Evolutionary conservation across 192 early-diverging fungal genomes (phyloP), one percentile per base, ranked within the genome.

Genomic region (Podila epicladia): DNA sequence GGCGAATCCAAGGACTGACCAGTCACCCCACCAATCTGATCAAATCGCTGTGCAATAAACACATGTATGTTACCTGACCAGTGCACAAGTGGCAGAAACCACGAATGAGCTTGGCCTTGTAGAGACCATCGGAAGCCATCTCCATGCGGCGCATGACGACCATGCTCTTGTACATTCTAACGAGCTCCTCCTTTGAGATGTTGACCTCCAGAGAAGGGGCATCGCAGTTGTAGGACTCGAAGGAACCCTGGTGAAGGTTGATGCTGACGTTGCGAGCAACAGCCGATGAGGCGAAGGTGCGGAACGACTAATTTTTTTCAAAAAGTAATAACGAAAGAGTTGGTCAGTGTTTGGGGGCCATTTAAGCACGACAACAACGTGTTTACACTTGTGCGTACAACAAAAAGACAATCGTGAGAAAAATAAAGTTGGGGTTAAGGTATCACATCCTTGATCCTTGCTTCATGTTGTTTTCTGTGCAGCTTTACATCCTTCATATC

Each of bases 41-140:
- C 41, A 45, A 45, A 12, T 15, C 4, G 13, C 13, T 29, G 41
- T 45, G 35, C 41, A 45, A 13, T 9, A 41, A 12, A 7, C 4
- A 35, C 33, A 49, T 71, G 2, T 50, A 61, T 32, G 45, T 84
- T 85, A 94, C 94, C 89, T 99, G 96, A 64, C 96, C 96, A 68
- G 92, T 99, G 82, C 96, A 97, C 89, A 99, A 87, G 85, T 99
- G 97, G 87, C 97, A 98, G 93, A 99, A 99, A 67, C 97, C 97
- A 64, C 97, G 93, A 76, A 99, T 98, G 85, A 95, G 85, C 87
- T 97, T 98, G 71, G 91, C 90, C 89, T 99, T 99, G 92, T 99
- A 99, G 67, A 95, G 90, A 75, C 91, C 89, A 85, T 99, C 97
- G 29, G 94, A 93, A 61, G 95, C 94, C 86, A 92, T 96, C 87